Percentiles rank a stretch among this genome's conserved stretches.
These are phyloP conservation scores for Penicillium lagena DNA, from an alignment of 495 filamentous ascomycete species.

Conservation along the genomic window DNA sequence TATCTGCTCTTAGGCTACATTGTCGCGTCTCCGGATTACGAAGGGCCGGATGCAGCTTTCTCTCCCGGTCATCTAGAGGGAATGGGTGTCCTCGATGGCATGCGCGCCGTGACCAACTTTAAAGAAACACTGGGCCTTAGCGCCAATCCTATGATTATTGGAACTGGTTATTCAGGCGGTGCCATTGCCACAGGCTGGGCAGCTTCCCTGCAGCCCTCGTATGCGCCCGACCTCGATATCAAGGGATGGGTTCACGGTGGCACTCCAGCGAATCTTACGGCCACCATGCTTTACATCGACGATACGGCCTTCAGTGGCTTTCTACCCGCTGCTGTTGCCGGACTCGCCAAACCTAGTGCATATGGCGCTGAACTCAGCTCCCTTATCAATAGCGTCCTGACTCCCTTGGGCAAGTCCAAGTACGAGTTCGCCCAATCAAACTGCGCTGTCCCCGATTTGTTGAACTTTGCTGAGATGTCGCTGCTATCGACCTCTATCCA, in stretches of 20 bases:
- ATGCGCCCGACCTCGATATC: constrained; percentile 49
- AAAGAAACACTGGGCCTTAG: constrained; percentile 13
- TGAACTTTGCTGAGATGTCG: constrained; percentile 15
- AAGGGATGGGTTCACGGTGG: constrained; percentile 46
- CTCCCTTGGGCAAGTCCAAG: constrained; percentile 7
- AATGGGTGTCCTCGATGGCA: constrained; percentile 27
- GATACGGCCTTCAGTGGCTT: constrained; percentile 23
- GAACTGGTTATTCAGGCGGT: constrained; percentile 50
- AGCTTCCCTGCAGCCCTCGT: constrained; percentile 41
- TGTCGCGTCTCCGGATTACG: constrained; percentile 27
- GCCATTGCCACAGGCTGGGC: constrained; percentile 48
- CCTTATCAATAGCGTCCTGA: constrained; percentile 18
- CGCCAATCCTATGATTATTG: constrained; percentile 20
- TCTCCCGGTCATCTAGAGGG: constrained; percentile 21
- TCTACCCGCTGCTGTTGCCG: constrained; percentile 20
- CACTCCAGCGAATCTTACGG: constrained; percentile 27
- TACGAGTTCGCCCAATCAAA: constrained; percentile 8
- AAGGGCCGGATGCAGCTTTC: constrained; percentile 29
- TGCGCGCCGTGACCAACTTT: constrained; percentile 27
- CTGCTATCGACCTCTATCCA: constrained; percentile 19
- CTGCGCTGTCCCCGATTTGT: constrained; percentile 16
- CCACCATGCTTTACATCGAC: constrained; percentile 21
- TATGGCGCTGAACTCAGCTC: constrained; percentile 23
- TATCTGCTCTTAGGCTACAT: constrained; percentile 25
- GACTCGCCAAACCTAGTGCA: constrained; percentile 19